Conservation (phyloP, 257 asterid species). For the Prunella vulgaris region DNA sequence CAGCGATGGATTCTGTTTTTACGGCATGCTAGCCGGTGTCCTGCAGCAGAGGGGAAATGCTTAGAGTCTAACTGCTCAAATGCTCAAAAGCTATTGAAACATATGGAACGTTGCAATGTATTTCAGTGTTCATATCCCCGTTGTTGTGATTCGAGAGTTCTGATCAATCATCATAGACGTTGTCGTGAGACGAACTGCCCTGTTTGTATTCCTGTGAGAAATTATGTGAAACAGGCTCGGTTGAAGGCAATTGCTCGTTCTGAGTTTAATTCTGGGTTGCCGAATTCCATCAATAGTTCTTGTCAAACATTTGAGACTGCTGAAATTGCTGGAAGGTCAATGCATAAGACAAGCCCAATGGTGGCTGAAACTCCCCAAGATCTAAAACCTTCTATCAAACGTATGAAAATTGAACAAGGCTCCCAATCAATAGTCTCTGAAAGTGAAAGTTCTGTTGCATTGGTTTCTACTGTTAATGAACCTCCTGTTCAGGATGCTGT, state of each 20-base stretch:
- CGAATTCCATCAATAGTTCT: conserved; percentile 41
- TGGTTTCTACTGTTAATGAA: conserved; percentile 42
- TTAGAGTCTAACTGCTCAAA: conserved; percentile 55
- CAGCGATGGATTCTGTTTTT: conserved; percentile 78
- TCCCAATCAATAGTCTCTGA: conserved; percentile 49
- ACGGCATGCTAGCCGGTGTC: conserved; percentile 89
- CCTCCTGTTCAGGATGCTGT: conserved; percentile 33
- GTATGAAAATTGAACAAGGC: conserved; percentile 78
- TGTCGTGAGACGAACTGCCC: conserved; percentile 78
- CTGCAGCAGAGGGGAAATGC: conserved; percentile 84
- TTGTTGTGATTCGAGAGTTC: conserved; percentile 51
- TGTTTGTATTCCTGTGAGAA: conserved; percentile 83
- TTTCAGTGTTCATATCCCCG: conserved; percentile 67
- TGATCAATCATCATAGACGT: conserved; percentile 53
- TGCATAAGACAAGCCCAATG: conserved; percentile 37
- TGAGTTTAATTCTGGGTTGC: conserved; percentile 43
- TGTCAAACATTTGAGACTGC: conserved; percentile 42
- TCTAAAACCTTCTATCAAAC: conserved; percentile 71
- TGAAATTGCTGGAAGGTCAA: conserved; percentile 42
- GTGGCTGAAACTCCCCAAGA: conserved; percentile 53
- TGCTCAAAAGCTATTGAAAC: conserved; percentile 67
- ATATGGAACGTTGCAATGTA: conserved; percentile 60
- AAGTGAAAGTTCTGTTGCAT: conserved; percentile 37
- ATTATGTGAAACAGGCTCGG: conserved; percentile 50
- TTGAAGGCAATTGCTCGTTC: conserved; percentile 42